Evolutionary conservation across 1,284 basidiomycete genomes (phyloP), one percentile per base, ranked within the genome.

Genomic region (Tilletia walkeri): DNA sequence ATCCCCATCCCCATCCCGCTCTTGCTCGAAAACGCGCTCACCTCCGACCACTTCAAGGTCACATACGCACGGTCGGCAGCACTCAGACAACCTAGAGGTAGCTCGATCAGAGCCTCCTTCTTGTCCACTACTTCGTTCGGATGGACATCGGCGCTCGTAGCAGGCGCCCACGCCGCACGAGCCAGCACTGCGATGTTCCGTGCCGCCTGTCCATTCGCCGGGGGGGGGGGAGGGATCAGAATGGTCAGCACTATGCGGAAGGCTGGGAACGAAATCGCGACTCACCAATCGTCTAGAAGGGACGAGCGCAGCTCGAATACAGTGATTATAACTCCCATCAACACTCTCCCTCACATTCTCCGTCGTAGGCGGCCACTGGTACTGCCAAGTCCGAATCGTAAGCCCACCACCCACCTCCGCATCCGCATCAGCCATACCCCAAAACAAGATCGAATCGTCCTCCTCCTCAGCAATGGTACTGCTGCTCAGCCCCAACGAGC

Each of bases 381-480:
- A 61, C n/a, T 61, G 24, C 56, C 56, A 61, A 5, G 56, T 61
- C n/a, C 56, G 56, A 36, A 61, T 61, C 56, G 24, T 34, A 16
- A 61, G 50, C n/a, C 50, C n/a, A 53, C 24, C 24, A 53, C 24
- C 24, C 24, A 30, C 24, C 24, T 30, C 24, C 24, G 24, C 24
- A 30, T 30, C 24, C 24, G 24, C 24, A 30, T 30, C 24, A 30
- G 24, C 24, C 24, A 30, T 30, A 30, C 24, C 24, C 24, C 24
- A 30, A 30, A 30, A 30, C 24, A 30, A 30, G 24, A 30, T 30
- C 24, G 24, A 30, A 30, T 30, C 24, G 24, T 30, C 24, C 24
- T 30, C 24, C 24, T 30, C 24, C 24, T 30, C 24, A 30, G 24
- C 24, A 30, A 30, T 30, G 24, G 2, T 2, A 30, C 24, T 30